A percentile compares a stretch with the other conserved stretches of the same genome.
These are phyloP conservation scores for Malassezia yamatoensis DNA, from an alignment of 1,284 basidiomycete species.

Conservation along the genomic window DNA sequence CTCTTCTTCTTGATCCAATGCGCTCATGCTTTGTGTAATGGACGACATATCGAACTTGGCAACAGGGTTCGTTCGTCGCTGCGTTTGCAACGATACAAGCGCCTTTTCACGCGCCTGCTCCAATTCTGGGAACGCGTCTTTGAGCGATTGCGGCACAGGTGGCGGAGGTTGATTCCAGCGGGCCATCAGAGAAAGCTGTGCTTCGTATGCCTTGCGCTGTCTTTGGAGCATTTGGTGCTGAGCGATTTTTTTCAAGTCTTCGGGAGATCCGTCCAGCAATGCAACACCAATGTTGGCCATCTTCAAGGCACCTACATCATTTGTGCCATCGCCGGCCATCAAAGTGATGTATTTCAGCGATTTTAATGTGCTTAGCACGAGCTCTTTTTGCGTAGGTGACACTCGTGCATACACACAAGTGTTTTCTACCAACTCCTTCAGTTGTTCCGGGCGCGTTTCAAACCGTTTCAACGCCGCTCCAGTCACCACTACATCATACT, in stretches of 20 bases:
- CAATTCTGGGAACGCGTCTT: slow-evolving; percentile 38
- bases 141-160: slow-evolving; percentile 36
- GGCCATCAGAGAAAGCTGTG: slow-evolving; percentile 36
- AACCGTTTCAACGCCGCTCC: slow-evolving; percentile 43
- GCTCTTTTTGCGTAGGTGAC: slow-evolving; percentile 45
- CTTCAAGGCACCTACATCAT: slow-evolving; percentile 47
- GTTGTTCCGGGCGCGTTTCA: slow-evolving; percentile 25
- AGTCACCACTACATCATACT: slow-evolving; percentile 46
- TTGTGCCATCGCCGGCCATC: slow-evolving; percentile 48
- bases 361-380: slow-evolving; percentile 42
- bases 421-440: slow-evolving; percentile 42
- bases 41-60: slow-evolving; percentile 42
- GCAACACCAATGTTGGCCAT: slow-evolving; percentile 47
- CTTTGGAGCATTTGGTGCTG: slow-evolving; percentile 44
- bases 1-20: slow-evolving; percentile 39
- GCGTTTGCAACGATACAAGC: slow-evolving; percentile 27
- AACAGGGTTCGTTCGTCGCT: slow-evolving; percentile 25
- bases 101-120: slow-evolving; percentile 43
- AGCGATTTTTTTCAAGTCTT: slow-evolving; percentile 43
- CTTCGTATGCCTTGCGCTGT: slow-evolving; percentile 46
- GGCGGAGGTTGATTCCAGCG: slow-evolving; percentile 39
- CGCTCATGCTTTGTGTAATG: slow-evolving; percentile 36
- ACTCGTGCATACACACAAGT: slow-evolving; percentile 47
- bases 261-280: slow-evolving; percentile 42
- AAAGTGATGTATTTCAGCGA: slow-evolving; percentile 43